phyloP scores from a whole-genome alignment of 176 grass and related monocot genomes.

The Oryza officinalis region DNA sequence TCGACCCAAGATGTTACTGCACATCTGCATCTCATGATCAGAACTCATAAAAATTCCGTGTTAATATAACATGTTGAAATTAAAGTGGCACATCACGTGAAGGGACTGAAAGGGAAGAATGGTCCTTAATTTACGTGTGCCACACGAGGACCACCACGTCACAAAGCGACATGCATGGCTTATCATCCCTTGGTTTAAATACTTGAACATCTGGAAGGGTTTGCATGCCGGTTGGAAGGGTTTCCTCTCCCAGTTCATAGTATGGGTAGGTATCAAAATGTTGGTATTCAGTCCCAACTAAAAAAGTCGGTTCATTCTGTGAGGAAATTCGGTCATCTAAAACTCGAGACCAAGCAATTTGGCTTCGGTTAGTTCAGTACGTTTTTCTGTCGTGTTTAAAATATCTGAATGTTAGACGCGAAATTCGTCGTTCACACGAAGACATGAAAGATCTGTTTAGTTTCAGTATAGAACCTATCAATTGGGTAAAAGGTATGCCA shows the following conservation, averaged over 20 bases:
- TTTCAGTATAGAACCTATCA: too few species aligned
- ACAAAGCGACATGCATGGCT: neutral
- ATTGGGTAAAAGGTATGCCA: too few species aligned
- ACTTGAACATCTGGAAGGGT: neutral
- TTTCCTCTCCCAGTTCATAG: neutral
- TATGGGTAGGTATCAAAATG: too few species aligned
- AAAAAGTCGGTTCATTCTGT: too few species aligned
- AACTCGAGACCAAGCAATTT: too few species aligned
- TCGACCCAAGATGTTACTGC: neutral
- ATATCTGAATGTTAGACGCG: too few species aligned
- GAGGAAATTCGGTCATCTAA: too few species aligned
- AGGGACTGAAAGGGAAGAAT: slow-evolving; percentile 18
- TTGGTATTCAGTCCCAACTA: too few species aligned
- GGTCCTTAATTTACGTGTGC: slow-evolving; percentile 9
- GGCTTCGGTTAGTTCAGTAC: too few species aligned
- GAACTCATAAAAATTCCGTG: neutral
- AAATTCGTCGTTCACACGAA: too few species aligned
- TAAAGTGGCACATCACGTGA: slow-evolving; percentile 38
- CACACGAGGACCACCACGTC: neutral
- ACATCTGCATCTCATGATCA: neutral
- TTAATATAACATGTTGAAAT: neutral
- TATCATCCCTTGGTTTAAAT: slow-evolving; percentile 26
- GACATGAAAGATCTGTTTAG: too few species aligned
- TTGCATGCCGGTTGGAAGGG: neutral
- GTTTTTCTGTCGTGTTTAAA: too few species aligned